These are phyloP conservation scores for Waltiozyma sp. DNA, from an alignment of 1,139 yeast genomes.

Conservation along the genomic window DNA sequence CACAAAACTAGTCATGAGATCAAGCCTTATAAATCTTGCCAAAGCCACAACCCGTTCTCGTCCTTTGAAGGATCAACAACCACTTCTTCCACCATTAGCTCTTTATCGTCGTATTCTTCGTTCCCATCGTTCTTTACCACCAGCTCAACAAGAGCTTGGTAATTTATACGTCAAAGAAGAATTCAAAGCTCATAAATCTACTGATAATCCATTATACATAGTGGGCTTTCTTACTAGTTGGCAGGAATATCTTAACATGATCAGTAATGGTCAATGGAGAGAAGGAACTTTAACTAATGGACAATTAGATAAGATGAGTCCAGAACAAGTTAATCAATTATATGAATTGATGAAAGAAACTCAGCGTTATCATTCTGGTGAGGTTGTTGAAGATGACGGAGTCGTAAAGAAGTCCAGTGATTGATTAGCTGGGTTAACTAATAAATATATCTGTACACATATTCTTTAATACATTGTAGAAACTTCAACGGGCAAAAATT, in stretches of 20 bases:
- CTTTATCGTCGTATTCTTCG: conserved; percentile 70
- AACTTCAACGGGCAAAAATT: too few species aligned
- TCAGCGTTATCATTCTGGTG: conserved; percentile 15
- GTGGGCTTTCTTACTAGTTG: conserved; percentile 89
- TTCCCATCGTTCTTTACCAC: conserved; percentile 63
- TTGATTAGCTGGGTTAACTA: neutral
- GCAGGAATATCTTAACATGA: conserved; percentile 76
- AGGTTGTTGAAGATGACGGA: neutral
- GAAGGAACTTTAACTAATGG: conserved; percentile 52
- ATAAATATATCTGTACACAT: too few species aligned
- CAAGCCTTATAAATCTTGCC: conserved; percentile 34
- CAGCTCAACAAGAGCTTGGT: conserved; percentile 66
- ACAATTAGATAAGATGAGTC: conserved; percentile 73
- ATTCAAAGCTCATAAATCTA: conserved; percentile 71
- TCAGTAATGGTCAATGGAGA: conserved; percentile 73
- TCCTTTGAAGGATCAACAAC: conserved; percentile 43
- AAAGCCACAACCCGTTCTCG: conserved; percentile 30
- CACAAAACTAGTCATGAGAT: conserved; percentile 46
- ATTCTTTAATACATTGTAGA: too few species aligned
- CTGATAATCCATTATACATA: conserved; percentile 85
- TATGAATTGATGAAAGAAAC: conserved; percentile 66
- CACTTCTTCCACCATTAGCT: conserved; percentile 70
- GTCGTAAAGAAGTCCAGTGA: neutral
- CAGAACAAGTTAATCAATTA: conserved; percentile 83
- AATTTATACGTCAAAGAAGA: conserved; percentile 85